A percentile compares a stretch with the other conserved stretches of the same genome.
Evolutionary conservation across 2,329 filamentous ascomycete species (phyloP).

Genomic region (Diaporthe citriasiana): DNA sequence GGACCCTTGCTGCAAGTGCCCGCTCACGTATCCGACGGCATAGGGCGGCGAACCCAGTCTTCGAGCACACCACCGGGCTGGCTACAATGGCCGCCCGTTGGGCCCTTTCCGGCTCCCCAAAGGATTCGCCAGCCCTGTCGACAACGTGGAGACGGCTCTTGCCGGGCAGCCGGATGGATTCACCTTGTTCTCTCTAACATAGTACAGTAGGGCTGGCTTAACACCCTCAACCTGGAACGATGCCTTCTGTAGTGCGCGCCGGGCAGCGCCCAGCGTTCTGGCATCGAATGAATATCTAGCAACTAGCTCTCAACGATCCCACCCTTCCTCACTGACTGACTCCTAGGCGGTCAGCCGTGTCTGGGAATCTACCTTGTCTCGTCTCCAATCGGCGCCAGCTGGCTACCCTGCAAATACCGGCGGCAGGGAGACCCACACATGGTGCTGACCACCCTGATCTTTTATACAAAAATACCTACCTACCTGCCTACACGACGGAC

Average conservation of each 20-base stretch:
- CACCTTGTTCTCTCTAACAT: background rate
- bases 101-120: background rate
- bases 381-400: background rate
- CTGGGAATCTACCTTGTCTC: background rate
- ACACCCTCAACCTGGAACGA: background rate
- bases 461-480: background rate
- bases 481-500: background rate
- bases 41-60: background rate
- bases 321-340: background rate
- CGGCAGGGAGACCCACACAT: constrained; percentile 11
- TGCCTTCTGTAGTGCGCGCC: background rate
- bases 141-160: constrained; percentile 30
- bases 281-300: background rate
- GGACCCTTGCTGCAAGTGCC: background rate
- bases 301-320: background rate
- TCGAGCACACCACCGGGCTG: background rate
- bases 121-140: constrained; percentile 19
- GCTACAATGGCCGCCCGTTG: constrained; percentile 18
- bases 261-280: background rate
- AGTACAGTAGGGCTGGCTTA: background rate
- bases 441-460: constrained; percentile 30
- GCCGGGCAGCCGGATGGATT: constrained; percentile 19
- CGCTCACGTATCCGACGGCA: background rate
- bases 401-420: background rate
- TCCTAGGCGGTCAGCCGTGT: background rate